Conservation (phyloP, 2,329 filamentous ascomycete species). For the Fusarium sp. region DNA sequence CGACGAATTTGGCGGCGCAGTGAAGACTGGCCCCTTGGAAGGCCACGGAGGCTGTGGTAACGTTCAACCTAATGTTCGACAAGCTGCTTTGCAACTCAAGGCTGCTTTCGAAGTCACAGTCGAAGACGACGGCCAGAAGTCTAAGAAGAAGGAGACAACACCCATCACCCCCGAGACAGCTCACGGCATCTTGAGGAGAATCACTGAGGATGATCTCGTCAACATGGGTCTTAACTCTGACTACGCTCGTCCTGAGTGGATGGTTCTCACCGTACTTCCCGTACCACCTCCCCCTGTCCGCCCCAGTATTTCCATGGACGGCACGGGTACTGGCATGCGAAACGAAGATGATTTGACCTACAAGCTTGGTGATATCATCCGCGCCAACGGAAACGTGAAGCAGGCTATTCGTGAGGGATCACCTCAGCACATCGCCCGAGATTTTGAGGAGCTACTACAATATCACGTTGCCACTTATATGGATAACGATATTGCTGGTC, state of each 20-base stretch:
- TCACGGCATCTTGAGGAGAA: slow-evolving; percentile 85
- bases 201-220: slow-evolving; percentile 81
- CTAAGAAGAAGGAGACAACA: slow-evolving; percentile 80
- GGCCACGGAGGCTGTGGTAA: slow-evolving; percentile 95
- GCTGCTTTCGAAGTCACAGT: slow-evolving; percentile 72
- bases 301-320: slow-evolving; percentile 96
- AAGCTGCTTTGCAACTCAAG: slow-evolving; percentile 85
- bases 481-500: slow-evolving; percentile 98
- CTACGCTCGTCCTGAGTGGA: slow-evolving; percentile 97
- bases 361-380: slow-evolving; percentile 98
- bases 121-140: slow-evolving; percentile 75
- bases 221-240: slow-evolving; percentile 94
- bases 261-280: slow-evolving; percentile 93
- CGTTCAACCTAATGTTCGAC: slow-evolving; percentile 85
- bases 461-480: slow-evolving; percentile 99
- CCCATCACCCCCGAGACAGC: slow-evolving; percentile 86
- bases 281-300: slow-evolving; percentile 96
- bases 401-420: slow-evolving; percentile 92
- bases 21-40: slow-evolving; percentile 61
- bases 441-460: slow-evolving; percentile 92
- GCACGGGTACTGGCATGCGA: slow-evolving; percentile 88
- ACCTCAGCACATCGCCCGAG: slow-evolving; percentile 87
- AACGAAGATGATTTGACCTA: slow-evolving; percentile 99
- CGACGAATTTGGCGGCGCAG: slow-evolving; percentile 71
- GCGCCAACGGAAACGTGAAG: slow-evolving; percentile 93